Percentiles rank a stretch among this genome's conserved stretches.
These are phyloP conservation scores for Diaporthe eres DNA, from an alignment of 2,329 filamentous ascomycete genomes.

Conservation along the genomic window DNA sequence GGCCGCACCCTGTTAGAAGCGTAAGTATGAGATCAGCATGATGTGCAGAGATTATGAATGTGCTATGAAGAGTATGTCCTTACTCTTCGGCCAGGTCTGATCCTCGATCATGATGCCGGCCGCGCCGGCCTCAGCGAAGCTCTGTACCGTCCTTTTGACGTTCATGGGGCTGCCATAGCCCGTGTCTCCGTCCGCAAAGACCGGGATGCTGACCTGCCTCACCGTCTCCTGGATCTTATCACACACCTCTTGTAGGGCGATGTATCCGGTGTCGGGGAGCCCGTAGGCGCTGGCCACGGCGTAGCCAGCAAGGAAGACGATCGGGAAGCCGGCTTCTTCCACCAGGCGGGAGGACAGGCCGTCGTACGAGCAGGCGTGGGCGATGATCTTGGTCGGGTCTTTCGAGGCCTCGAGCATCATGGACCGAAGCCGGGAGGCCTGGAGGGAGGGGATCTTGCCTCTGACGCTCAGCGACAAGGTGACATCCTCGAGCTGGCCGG, in stretches of 20 bases:
- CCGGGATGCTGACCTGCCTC: constrained; percentile 53
- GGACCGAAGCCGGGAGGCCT: constrained; percentile 54
- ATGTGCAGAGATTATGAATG: too few relatives aligned
- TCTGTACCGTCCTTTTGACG: constrained; percentile 60
- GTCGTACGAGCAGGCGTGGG: constrained; percentile 59
- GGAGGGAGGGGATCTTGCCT: constrained; percentile 54
- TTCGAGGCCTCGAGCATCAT: constrained; percentile 57
- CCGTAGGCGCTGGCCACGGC: constrained; percentile 56
- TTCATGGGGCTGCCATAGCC: constrained; percentile 64
- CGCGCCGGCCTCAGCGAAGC: constrained; percentile 57
- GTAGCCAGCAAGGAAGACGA: constrained; percentile 60
- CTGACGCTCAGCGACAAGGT: constrained; percentile 49
- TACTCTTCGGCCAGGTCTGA: constrained; percentile 64
- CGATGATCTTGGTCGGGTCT: constrained; percentile 59
- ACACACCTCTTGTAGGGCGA: constrained; percentile 62
- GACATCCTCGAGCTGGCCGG: constrained; percentile 27
- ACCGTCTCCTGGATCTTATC: constrained; percentile 55
- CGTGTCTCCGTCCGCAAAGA: constrained; percentile 63
- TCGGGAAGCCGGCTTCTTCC: constrained; percentile 61
- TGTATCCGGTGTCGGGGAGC: constrained; percentile 63
- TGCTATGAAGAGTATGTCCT: constrained; percentile 34
- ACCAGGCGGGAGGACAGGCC: constrained; percentile 58
- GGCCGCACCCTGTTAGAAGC: constrained; percentile 40
- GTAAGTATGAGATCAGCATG: background rate
- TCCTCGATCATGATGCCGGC: constrained; percentile 61